Base-by-base conservation (phyloP, 352 stramenopile genomes). In the Globisporangium okanoganense region DNA sequence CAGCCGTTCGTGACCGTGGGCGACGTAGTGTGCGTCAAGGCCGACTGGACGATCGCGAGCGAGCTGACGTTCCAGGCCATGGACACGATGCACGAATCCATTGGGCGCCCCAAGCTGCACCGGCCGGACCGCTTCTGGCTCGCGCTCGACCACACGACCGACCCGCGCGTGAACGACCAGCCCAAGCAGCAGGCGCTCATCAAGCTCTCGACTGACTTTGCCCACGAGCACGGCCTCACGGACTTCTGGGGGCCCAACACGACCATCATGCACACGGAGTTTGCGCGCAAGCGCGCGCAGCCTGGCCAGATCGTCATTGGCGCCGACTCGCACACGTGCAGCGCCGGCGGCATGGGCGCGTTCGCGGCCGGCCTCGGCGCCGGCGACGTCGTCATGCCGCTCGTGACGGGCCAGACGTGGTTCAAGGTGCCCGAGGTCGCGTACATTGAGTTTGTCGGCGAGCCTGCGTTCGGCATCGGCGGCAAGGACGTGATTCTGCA, bases 221-320 rank as follows among this genome's bases (percentile, higher is more conserved):
- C 84, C n/a, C 62, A 77, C 31, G 79, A 85, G 47, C 80, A 90
- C 60, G 67, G 68, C 0, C 69, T 93, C 29, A 88, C 81, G 8
- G 79, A 93, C 71, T 93, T 92, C 62, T 87, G 83, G 72, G 82
- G 74, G 0, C 76, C 84, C 61, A 93, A 93, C 69, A 91, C 82
- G 4, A 93, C 84, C 67, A 93, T 93, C 75, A 88, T 93, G 78
- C 84, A 93, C 75, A 93, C 84, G 0, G 81, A 92, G 62, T 93
- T 93, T 62, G 79, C 80, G 0, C 80, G 82, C 44, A 85, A 91
- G 55, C 82, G 84, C n/a, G 84, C 82, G 20, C 84, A 93, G 52
- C 84, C 84, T 4, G 84, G 84, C 1, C 84, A 93, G 70, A 91
- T 93, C 45, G 82, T 93, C 9, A 90, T 93, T n/a, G 84, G 84